phyloP scores from a whole-genome alignment of 2,329 filamentous ascomycete species.

The Trichoderma polysporum region DNA sequence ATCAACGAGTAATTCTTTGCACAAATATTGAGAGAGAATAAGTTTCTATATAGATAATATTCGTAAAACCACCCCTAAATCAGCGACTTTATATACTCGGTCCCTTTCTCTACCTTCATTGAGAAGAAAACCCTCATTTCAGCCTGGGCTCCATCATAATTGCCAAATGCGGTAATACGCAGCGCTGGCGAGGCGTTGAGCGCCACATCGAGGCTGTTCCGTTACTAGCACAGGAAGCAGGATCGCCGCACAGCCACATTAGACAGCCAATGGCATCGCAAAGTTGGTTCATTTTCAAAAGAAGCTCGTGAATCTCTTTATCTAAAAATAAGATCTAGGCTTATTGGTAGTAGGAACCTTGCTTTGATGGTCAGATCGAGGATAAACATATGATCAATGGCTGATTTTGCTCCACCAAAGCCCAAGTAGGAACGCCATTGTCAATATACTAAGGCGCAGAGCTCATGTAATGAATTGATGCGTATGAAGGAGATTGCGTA shows the following conservation, averaged over 20 bases:
- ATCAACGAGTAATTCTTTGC: neutral
- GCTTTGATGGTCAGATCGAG: too few relatives aligned
- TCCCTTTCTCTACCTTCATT: neutral
- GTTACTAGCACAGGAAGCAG: neutral
- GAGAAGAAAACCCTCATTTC: neutral
- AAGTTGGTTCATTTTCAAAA: neutral
- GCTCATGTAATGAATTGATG: neutral
- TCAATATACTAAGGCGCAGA: neutral
- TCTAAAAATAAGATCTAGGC: neutral
- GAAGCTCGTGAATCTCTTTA: neutral
- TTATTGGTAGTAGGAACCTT: neutral
- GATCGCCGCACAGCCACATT: neutral
- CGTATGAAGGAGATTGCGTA: neutral
- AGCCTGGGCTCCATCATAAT: neutral
- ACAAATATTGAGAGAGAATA: neutral
- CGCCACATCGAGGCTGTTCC: neutral
- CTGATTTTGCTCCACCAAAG: neutral
- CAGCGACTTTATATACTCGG: neutral
- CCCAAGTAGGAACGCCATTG: neutral
- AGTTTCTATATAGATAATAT: neutral
- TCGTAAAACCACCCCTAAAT: accelerated
- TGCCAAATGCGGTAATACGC: slow-evolving; percentile 19
- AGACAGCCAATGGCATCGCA: neutral
- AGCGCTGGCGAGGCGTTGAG: slow-evolving; percentile 17
- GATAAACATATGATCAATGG: neutral